Conservation (phyloP, 306 rosid genomes). For the Sophora flavescens region DNA sequence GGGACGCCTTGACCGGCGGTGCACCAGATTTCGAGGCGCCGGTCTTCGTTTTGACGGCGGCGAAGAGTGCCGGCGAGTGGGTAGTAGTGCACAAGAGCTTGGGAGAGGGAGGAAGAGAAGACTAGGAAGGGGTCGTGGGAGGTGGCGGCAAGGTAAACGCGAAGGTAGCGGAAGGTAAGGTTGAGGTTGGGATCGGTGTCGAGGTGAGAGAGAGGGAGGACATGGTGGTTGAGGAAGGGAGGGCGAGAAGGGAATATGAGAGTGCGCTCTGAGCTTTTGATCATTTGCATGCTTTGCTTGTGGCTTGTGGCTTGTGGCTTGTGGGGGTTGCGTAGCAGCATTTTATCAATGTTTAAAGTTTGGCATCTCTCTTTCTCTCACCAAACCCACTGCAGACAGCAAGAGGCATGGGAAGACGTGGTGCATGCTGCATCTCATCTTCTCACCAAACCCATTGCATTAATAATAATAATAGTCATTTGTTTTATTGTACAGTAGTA, state of each 20-base stretch:
- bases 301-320: background rate
- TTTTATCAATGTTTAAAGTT: background rate
- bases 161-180: slow-evolving; percentile 84
- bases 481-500: too few species aligned
- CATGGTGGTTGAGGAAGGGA: slow-evolving; percentile 62
- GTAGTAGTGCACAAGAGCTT: slow-evolving; percentile 70
- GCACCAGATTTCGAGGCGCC: slow-evolving; percentile 68
- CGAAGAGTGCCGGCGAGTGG: slow-evolving; percentile 80
- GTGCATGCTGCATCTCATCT: slow-evolving; percentile 47
- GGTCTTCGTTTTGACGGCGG: slow-evolving; percentile 26
- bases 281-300: slow-evolving; percentile 30
- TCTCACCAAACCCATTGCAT: slow-evolving; percentile 32
- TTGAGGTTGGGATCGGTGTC: slow-evolving; percentile 85
- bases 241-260: slow-evolving; percentile 57
- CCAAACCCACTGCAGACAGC: slow-evolving; percentile 40
- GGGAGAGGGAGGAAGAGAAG: slow-evolving; percentile 71
- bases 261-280: slow-evolving; percentile 48
- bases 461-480: too few species aligned
- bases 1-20: slow-evolving; percentile 67
- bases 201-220: slow-evolving; percentile 75
- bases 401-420: slow-evolving; percentile 47
- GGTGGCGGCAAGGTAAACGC: slow-evolving; percentile 57
- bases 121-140: slow-evolving; percentile 55
- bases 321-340: background rate
- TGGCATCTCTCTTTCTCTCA: slow-evolving; percentile 24